Percentiles rank a stretch among this genome's conserved stretches.
Evolutionary conservation across 352 stramenopile species (phyloP).

Genomic region (Phytophthora cactorum): DNA sequence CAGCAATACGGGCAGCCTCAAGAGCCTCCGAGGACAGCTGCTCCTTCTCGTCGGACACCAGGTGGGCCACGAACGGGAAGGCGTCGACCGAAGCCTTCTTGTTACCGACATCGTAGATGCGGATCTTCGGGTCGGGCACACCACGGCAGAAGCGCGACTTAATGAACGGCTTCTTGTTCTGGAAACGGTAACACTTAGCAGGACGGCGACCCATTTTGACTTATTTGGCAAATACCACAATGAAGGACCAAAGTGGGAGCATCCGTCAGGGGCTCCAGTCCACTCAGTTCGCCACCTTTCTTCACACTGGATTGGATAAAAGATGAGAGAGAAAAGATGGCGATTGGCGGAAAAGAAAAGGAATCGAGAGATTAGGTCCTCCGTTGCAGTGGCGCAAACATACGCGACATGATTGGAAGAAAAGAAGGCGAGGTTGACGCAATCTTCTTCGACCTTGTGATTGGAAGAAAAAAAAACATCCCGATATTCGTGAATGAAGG

Average conservation of each 20-base stretch:
- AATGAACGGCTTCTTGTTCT: conserved; percentile 99
- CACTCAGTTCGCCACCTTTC: conserved; percentile 22
- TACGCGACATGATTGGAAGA: conserved; percentile 13
- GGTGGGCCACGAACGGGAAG: conserved; percentile 99
- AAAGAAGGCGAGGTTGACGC: conserved; percentile 6
- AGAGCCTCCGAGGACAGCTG: conserved; percentile 97
- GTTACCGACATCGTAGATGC: conserved; percentile 99
- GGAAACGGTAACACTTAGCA: conserved; percentile 99
- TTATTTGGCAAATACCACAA: conserved; percentile 46
- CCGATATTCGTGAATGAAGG: no score
- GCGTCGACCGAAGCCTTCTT: conserved; percentile 98
- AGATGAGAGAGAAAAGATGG: background rate
- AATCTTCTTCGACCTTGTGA: background rate
- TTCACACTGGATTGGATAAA: conserved; percentile 3
- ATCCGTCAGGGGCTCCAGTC: conserved; percentile 3
- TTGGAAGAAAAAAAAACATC: no score
- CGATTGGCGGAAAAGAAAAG: conserved; percentile 9
- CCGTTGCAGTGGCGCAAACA: background rate
- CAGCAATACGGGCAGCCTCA: conserved; percentile 98
- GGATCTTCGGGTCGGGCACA: conserved; percentile 97
- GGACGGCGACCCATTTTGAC: conserved; percentile 76
- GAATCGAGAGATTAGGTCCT: background rate
- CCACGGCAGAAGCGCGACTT: conserved; percentile 99
- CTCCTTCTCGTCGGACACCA: conserved; percentile 95
- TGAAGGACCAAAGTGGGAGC: conserved; percentile 10